phyloP scores from a whole-genome alignment of 2,329 filamentous ascomycete species.

The Teratosphaeria gauchensis region DNA sequence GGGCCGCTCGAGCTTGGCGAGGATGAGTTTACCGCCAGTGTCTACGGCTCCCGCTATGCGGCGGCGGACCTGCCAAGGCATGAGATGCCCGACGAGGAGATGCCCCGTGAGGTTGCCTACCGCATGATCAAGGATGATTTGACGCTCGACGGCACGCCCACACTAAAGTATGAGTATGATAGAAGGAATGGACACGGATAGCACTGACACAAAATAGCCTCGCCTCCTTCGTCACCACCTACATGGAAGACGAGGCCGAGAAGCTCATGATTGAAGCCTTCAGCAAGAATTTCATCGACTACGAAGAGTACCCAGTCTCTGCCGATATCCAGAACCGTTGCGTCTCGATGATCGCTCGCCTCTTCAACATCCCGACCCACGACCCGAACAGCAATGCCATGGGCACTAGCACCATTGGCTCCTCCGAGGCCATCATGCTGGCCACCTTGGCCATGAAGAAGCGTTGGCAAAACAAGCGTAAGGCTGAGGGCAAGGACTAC shows the following conservation, averaged over 20 bases:
- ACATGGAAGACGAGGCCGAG: slow-evolving; percentile 95
- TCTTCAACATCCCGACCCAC: slow-evolving; percentile 68
- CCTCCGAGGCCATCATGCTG: slow-evolving; percentile 80
- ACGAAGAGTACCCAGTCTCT: slow-evolving; percentile 42
- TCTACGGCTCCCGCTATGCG: slow-evolving; percentile 83
- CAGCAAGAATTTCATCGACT: slow-evolving; percentile 74
- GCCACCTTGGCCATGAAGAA: slow-evolving; percentile 87
- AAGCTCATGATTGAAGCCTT: slow-evolving; percentile 91
- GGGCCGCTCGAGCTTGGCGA: slow-evolving; percentile 29
- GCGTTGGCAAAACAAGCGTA: slow-evolving; percentile 79
- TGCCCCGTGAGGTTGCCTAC: slow-evolving; percentile 90
- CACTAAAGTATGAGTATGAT: slow-evolving; percentile 56
- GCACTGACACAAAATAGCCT: slow-evolving; percentile 44
- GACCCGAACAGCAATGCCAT: slow-evolving; percentile 54
- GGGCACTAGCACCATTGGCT: slow-evolving; percentile 81
- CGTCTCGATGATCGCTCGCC: slow-evolving; percentile 61
- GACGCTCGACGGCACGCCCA: slow-evolving; percentile 82
- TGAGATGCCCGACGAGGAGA: slow-evolving; percentile 81
- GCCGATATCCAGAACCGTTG: slow-evolving; percentile 71
- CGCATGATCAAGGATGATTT: slow-evolving; percentile 93
- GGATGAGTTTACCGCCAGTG: slow-evolving; percentile 60
- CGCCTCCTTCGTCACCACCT: slow-evolving; percentile 89
- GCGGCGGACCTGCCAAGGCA: slow-evolving; percentile 67
- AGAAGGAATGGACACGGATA: not conserved
- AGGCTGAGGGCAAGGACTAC: slow-evolving; percentile 69